These are phyloP conservation scores for Monosporascus sp. DNA, from an alignment of 2,329 filamentous ascomycete genomes.

Conservation along the genomic window DNA sequence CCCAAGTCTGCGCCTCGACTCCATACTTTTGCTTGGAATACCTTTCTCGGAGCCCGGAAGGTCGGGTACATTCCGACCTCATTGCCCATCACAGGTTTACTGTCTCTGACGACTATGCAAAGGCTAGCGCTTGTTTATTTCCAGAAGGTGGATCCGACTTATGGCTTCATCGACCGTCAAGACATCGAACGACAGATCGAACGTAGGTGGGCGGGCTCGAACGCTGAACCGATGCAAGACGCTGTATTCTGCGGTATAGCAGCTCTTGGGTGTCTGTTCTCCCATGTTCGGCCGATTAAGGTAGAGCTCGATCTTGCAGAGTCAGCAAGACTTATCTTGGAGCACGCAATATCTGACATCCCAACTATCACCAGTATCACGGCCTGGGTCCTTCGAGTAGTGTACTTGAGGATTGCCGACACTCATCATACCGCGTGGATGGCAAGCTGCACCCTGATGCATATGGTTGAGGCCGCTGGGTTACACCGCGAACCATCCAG, in stretches of 20 bases:
- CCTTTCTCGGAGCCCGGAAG: conserved; percentile 25
- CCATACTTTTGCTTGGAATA: conserved; percentile 53
- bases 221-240: conserved; percentile 33
- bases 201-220: conserved; percentile 27
- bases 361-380: conserved; percentile 36
- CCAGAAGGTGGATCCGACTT: conserved; percentile 45
- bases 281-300: conserved; percentile 32
- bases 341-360: conserved; percentile 29
- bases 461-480: conserved; percentile 50
- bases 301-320: conserved; percentile 42
- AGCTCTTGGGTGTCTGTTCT: conserved; percentile 48
- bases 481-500: conserved; percentile 34
- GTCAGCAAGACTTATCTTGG: conserved; percentile 39
- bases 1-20: conserved; percentile 46
- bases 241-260: conserved; percentile 50
- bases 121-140: conserved; percentile 43
- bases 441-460: conserved; percentile 52
- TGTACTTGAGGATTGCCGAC: conserved; percentile 48
- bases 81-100: conserved; percentile 37
- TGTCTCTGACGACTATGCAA: conserved; percentile 43
- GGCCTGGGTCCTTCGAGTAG: conserved; percentile 47
- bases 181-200: conserved; percentile 26
- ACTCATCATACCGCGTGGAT: conserved; percentile 52
- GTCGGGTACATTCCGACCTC: conserved; percentile 18
- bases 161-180: conserved; percentile 40